Evolutionary conservation across 1,284 basidiomycete species (phyloP).

Genomic region (Vanrija humicola): DNA sequence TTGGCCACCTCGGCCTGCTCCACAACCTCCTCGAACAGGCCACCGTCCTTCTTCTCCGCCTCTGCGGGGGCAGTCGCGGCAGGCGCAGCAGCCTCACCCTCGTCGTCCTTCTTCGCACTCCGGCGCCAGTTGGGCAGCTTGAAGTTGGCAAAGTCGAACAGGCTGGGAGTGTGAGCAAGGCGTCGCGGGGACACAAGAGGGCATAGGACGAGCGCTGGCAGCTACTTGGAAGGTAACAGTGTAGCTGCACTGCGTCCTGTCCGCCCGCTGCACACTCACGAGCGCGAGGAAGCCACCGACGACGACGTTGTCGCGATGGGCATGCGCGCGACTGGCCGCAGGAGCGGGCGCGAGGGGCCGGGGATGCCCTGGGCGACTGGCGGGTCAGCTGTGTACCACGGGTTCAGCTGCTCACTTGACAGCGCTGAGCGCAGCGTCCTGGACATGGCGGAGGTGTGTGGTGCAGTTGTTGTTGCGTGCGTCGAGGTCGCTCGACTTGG

Average conservation of each 20-base stretch:
- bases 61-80: not conserved
- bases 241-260: too few species aligned
- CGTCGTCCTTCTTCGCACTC: constrained; percentile 8
- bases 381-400: not conserved
- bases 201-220: not conserved
- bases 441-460: constrained; percentile 8
- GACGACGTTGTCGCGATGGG: not conserved
- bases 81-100: not conserved
- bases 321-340: not conserved
- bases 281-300: not conserved
- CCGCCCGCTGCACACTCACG: not conserved
- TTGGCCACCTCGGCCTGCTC: constrained; percentile 3
- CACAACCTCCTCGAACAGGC: constrained; percentile 10
- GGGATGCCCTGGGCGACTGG: constrained; percentile 16
- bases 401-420: not conserved
- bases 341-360: constrained; percentile 13
- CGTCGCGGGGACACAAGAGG: not conserved
- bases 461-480: not conserved
- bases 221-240: too few species aligned
- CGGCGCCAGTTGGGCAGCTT: constrained; percentile 13
- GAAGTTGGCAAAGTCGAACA: constrained; percentile 8
- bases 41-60: not conserved
- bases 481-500: too few species aligned
- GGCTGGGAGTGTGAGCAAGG: not conserved
- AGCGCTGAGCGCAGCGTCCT: constrained; percentile 20